A percentile compares a stretch with the other conserved stretches of the same genome.
phyloP scores from a whole-genome alignment of 768 basidiomycete species.

The Crucibulum laeve region DNA sequence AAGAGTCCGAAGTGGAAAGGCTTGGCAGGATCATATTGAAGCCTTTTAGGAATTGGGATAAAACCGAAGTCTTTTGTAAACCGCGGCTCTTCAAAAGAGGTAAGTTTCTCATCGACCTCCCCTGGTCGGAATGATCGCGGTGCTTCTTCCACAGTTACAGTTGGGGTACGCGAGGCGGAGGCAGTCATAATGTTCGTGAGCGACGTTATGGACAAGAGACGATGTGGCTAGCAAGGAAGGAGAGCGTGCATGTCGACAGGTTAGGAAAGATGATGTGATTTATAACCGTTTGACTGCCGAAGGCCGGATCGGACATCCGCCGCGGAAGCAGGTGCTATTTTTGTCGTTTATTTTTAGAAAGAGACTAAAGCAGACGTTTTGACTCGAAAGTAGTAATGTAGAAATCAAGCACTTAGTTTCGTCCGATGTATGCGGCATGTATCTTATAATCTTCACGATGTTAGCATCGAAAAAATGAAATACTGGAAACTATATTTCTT shows the following conservation, averaged over 20 bases:
- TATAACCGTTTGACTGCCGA: not conserved
- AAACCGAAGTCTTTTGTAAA: slow-evolving; percentile 51
- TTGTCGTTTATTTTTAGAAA: too few species aligned
- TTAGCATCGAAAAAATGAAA: too few species aligned
- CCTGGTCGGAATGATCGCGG: not conserved
- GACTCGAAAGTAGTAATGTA: too few species aligned
- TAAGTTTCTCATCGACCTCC: not conserved
- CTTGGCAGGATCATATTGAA: slow-evolving; percentile 45
- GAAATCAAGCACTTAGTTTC: too few species aligned
- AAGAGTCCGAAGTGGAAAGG: slow-evolving; percentile 50
- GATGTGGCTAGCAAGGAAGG: not conserved
- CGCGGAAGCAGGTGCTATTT: too few species aligned
- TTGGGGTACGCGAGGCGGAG: not conserved
- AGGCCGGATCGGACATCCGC: not conserved
- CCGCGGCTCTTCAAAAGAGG: not conserved
- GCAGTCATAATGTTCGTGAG: not conserved
- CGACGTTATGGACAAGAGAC: not conserved
- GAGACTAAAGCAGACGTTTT: too few species aligned
- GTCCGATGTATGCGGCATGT: too few species aligned
- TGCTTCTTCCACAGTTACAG: not conserved
- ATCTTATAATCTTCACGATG: too few species aligned
- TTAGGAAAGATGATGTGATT: not conserved
- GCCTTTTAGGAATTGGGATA: slow-evolving; percentile 54
- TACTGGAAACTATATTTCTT: too few species aligned
- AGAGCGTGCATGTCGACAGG: not conserved